Base-by-base conservation (phyloP, 495 filamentous ascomycete species). In the Neurospora terricola region DNA sequence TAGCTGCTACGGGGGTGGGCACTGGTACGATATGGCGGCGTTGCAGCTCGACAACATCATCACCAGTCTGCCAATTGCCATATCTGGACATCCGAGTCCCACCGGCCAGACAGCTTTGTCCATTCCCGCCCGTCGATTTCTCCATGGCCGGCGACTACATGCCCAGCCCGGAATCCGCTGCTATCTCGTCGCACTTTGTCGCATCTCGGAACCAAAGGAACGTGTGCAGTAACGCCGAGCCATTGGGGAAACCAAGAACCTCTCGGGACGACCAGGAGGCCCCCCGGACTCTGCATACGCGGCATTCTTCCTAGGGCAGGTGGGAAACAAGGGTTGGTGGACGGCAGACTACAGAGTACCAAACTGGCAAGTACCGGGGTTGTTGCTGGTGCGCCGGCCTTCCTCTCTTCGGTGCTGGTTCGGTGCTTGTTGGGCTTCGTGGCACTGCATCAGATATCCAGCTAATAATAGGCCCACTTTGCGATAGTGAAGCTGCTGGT, bases 361-460 rank as follows among this genome's bases (percentile, higher is more conserved):
- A 38, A n/a, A 30, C 69, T 23, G 54, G 36, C 21, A 42, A 69
- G 66, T 73, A 74, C 72, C 59, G 72, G 72, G 68, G 45, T 42
- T 54, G 69, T 72, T 30, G 27, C 21, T 71, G 70, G 21, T 37
- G 70, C 48, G 48, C 23, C 48, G 48, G 30, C 54, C 54, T 66
- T 66, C 27, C 54, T 66, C 54, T 66, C 14, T 66, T 66, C 54
- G 27, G 54, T 34, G 27, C 27, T 66, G 54, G 54, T 66, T 66
- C 54, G 54, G 54, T 69, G 71, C 66, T 72, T 75, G 76, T 69
- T 72, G 72, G 74, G 21, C 75, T 75, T 77, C 78, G 78, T 80
- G 78, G 78, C 78, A 80, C 77, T 78, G 76, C 77, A 72, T 78
- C 77, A 73, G 71, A 76, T 73, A 75, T 69, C 43, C 70, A 76